Evolutionary conservation across 2,329 filamentous ascomycete species (phyloP).

Genomic region (Plenodomus biglobosus): DNA sequence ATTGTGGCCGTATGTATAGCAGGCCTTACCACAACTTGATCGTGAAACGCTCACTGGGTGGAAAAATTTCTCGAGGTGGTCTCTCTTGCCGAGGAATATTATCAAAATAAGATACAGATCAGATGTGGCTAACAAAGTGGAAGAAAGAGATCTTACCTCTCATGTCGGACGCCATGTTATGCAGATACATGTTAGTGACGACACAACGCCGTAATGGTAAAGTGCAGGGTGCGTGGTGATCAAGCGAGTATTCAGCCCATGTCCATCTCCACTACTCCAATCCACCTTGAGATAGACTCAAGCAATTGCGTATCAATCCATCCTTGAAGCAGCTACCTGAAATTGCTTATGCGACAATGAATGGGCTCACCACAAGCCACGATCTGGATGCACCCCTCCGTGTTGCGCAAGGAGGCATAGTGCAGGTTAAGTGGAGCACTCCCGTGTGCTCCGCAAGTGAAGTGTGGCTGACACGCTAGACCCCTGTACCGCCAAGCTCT

Average conservation of each 20-base stretch:
- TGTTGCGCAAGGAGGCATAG: conserved; percentile 7
- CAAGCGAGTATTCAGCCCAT: conserved; percentile 2
- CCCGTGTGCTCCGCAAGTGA: conserved; percentile 18
- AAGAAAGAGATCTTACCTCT: conserved; percentile 29
- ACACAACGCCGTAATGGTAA: conserved; percentile 24
- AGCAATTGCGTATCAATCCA: too few relatives aligned
- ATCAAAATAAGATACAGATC: conserved; percentile 3
- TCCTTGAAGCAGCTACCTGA: too few relatives aligned
- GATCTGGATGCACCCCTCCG: too few relatives aligned
- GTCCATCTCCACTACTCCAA: too few relatives aligned
- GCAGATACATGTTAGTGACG: conserved; percentile 21
- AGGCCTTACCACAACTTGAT: too few relatives aligned
- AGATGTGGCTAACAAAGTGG: conserved; percentile 31
- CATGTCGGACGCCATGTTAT: conserved; percentile 21
- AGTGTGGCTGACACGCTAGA: conserved; percentile 6
- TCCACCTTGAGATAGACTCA: background rate
- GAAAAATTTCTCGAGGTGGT: too few relatives aligned
- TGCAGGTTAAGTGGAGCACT: conserved; percentile 6
- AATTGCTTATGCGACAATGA: too few relatives aligned
- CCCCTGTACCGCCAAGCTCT: conserved; percentile 21
- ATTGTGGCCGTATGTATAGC: background rate
- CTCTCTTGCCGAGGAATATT: too few relatives aligned
- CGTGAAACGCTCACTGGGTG: too few relatives aligned
- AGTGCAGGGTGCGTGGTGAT: conserved; percentile 13
- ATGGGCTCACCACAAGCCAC: too few relatives aligned